A percentile compares a stretch with the other conserved stretches of the same genome.
Conservation (phyloP, 768 basidiomycete species). For the Daedaleopsis sinensis region DNA sequence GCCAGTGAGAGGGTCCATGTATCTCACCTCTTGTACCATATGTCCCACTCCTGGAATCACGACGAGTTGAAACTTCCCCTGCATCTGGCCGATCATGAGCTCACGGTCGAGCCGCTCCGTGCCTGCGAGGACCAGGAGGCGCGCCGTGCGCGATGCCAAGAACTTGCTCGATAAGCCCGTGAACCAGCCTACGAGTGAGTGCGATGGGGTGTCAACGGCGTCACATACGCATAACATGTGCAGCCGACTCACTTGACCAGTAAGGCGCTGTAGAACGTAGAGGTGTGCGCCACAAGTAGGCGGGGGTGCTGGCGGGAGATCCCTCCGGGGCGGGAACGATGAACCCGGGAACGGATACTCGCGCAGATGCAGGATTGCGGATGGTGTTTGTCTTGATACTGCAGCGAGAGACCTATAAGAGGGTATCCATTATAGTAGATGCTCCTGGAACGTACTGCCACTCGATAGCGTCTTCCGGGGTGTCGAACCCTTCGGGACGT, state of each 20-base stretch:
- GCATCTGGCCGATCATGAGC: constrained; percentile 89
- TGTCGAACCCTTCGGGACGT: constrained; percentile 85
- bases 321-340: constrained; percentile 48
- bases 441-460: constrained; percentile 80
- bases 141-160: constrained; percentile 74
- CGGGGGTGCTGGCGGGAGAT: constrained; percentile 40
- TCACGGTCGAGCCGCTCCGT: constrained; percentile 91
- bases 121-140: constrained; percentile 89
- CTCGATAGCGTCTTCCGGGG: constrained; percentile 81
- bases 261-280: constrained; percentile 83
- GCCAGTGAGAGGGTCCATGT: neutral
- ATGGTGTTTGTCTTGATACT: constrained; percentile 85
- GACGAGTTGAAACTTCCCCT: constrained; percentile 88
- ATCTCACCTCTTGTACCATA: constrained; percentile 86
- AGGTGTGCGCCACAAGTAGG: constrained; percentile 83
- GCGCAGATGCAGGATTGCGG: constrained; percentile 78
- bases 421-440: neutral
- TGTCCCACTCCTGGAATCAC: constrained; percentile 90
- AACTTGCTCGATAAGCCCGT: constrained; percentile 79
- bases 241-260: constrained; percentile 74
- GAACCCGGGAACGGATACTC: constrained; percentile 86
- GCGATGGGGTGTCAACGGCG: neutral
- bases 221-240: neutral
- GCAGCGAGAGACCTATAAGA: neutral
- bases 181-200: constrained; percentile 78